Percentiles rank a stretch among this genome's conserved stretches.
These are phyloP conservation scores for Sclerotinia trifoliorum DNA, from an alignment of 2,329 filamentous ascomycete species.

Conservation along the genomic window DNA sequence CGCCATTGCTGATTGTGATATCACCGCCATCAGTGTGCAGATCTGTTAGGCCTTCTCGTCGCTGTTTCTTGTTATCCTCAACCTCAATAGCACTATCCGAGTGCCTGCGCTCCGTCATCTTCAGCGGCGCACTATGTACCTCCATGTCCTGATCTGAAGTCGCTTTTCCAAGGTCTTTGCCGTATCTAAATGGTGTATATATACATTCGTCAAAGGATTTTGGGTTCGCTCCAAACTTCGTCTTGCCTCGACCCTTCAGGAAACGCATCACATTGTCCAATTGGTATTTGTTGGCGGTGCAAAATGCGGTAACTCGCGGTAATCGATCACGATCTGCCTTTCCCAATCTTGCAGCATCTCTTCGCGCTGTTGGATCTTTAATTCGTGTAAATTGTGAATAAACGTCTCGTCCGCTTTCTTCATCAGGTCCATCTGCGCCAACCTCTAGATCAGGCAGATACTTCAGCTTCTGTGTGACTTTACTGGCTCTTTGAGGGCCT, in stretches of 20 bases:
- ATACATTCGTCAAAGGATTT: conserved; percentile 98
- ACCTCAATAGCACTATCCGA: conserved; percentile 72
- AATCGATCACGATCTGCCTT: conserved; percentile 88
- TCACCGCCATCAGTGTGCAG: conserved; percentile 47
- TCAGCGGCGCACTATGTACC: conserved; percentile 39
- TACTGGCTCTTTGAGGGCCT: conserved; percentile 90
- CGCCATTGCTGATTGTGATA: conserved; percentile 39
- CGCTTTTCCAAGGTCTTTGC: conserved; percentile 42
- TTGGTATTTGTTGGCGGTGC: conserved; percentile 87
- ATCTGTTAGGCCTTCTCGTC: conserved; percentile 62
- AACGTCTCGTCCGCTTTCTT: conserved; percentile 90
- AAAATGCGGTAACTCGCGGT: conserved; percentile 93
- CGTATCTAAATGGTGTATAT: conserved; percentile 89
- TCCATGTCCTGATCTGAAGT: conserved; percentile 39
- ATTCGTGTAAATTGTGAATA: conserved; percentile 98
- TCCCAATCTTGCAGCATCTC: conserved; percentile 87
- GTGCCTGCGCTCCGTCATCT: conserved; percentile 65
- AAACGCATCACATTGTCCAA: conserved; percentile 88
- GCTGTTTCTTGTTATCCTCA: conserved; percentile 55
- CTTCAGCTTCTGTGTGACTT: conserved; percentile 95
- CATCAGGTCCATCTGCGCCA: conserved; percentile 72
- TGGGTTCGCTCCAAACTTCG: conserved; percentile 70
- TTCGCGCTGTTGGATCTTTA: conserved; percentile 88
- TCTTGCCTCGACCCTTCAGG: conserved; percentile 78
- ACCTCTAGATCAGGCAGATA: conserved; percentile 88